phyloP scores from a whole-genome alignment of 306 rosid genomes.

The Pyrus bretschneideri region DNA sequence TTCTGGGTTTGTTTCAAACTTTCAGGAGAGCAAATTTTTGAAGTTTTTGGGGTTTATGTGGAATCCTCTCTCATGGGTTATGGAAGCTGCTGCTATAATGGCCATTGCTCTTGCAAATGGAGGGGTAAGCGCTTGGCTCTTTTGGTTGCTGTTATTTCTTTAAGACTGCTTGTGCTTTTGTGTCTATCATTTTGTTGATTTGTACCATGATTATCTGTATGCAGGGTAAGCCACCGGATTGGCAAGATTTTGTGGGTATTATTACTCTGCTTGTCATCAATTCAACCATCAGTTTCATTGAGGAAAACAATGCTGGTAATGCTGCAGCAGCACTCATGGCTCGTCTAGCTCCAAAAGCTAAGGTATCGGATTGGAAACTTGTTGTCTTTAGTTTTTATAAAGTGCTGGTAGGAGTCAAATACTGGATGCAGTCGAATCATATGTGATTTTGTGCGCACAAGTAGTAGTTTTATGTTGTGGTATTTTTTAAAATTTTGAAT shows the following conservation, averaged over 20 bases:
- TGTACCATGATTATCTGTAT: not conserved
- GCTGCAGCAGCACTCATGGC: slow-evolving; percentile 99
- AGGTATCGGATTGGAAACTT: slow-evolving; percentile 40
- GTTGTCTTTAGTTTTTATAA: not conserved
- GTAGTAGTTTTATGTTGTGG: not conserved
- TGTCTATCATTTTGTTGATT: slow-evolving; percentile 1
- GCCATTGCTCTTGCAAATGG: slow-evolving; percentile 99
- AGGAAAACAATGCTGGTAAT: slow-evolving; percentile 97
- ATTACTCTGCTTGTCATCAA: slow-evolving; percentile 84
- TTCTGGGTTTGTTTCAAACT: slow-evolving; percentile 16
- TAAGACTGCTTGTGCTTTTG: not conserved
- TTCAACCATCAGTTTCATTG: slow-evolving; percentile 95
- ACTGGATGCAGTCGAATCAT: not conserved
- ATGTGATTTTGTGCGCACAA: not conserved
- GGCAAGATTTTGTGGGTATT: slow-evolving; percentile 99
- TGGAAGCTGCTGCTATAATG: slow-evolving; percentile 99
- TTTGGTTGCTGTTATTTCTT: slow-evolving; percentile 7
- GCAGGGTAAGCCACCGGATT: slow-evolving; percentile 92
- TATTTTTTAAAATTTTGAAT: not conserved
- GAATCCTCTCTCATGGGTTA: slow-evolving; percentile 99
- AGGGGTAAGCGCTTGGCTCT: slow-evolving; percentile 53
- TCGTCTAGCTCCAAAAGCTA: slow-evolving; percentile 93
- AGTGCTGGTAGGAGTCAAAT: not conserved
- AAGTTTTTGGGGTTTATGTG: slow-evolving; percentile 98
- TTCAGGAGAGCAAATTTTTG: slow-evolving; percentile 83